Conservation (phyloP, 805 yeast species). For the Myxozyma geophila region DNA sequence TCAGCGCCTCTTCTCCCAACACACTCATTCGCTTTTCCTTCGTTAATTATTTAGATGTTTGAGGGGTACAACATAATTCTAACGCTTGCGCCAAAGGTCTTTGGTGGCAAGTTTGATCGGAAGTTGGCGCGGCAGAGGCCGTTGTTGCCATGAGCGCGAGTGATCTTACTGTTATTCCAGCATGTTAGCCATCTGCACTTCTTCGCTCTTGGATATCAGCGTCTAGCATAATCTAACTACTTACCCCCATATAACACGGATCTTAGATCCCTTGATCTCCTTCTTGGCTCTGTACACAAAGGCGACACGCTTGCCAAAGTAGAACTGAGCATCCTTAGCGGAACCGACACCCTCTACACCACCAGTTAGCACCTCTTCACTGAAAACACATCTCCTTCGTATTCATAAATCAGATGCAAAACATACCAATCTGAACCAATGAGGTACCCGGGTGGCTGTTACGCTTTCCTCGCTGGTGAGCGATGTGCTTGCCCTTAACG, state of each 20-base stretch:
- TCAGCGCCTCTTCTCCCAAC: slow-evolving; percentile 4
- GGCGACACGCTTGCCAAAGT: slow-evolving; percentile 99
- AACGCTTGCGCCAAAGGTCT: slow-evolving; percentile 99
- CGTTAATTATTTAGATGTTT: slow-evolving; percentile 72
- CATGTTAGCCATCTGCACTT: background rate
- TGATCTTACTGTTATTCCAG: slow-evolving; percentile 58
- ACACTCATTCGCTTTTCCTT: background rate
- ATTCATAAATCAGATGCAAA: background rate
- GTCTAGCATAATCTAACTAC: slow-evolving; percentile 3
- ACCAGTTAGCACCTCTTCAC: slow-evolving; percentile 4
- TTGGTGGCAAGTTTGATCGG: slow-evolving; percentile 98
- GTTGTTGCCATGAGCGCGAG: slow-evolving; percentile 98
- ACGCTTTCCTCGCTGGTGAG: slow-evolving; percentile 99
- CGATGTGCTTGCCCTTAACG: slow-evolving; percentile 99
- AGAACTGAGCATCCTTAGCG: slow-evolving; percentile 96
- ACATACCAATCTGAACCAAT: slow-evolving; percentile 72
- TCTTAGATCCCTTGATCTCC: slow-evolving; percentile 98
- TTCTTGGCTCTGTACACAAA: slow-evolving; percentile 98
- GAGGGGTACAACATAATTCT: slow-evolving; percentile 99
- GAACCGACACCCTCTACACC: slow-evolving; percentile 79
- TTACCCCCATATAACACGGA: slow-evolving; percentile 98
- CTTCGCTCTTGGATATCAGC: background rate
- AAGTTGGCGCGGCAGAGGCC: slow-evolving; percentile 99
- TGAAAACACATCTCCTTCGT: background rate
- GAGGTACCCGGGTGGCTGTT: slow-evolving; percentile 98